Evolutionary conservation across 2,329 filamentous ascomycete species (phyloP), one percentile per base, ranked within the genome.

Genomic region (Ophiostoma piceae): DNA sequence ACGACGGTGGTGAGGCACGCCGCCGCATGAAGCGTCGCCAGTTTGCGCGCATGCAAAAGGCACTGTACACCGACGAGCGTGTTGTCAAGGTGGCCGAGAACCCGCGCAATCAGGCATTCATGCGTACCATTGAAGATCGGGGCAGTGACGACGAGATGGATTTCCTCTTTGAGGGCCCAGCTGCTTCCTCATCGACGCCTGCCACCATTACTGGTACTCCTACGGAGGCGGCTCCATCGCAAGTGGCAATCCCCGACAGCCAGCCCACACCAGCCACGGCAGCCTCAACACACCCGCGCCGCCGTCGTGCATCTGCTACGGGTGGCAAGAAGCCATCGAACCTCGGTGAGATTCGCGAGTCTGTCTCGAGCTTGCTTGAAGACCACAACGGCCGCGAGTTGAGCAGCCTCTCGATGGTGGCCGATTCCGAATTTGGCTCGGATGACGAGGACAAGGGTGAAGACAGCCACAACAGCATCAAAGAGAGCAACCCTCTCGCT

Each of bases 41-140:
- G 76, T 96, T 96, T 79, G 91, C 91, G 47, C 92, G 92, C 80
- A 96, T 97, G 90, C 90, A 93, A 70, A 93, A 92, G 78, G 91
- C 94, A 7, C 84, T 99, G 9, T 86, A 97, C 66, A 85, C 91
- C 32, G 94, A 98, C 76, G 94, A 97, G 78, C 92, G 92, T 51
- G 88, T 99, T 74, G 92, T 91, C 77, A 94, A 94, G 79, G 92
- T 98, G 73, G 93, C 92, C 43, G 88, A 92, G 77, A 93, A 96
- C 75, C 92, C 92, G 1, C 94, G 94, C 77, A 94, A 93, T 77
- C 86, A 90, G 72, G 95, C 95, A 0, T 99, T 99, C 81, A 84
- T 99, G 74, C 89, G 88, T 73, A 92, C 92, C 7, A 91, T 99
- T 68, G 93, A 97, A 75, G 94, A 97, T 76, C 87, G 87, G 67